Base-by-base conservation (phyloP, 106 monocot species). In the Acanthochlamys bracteata region DNA sequence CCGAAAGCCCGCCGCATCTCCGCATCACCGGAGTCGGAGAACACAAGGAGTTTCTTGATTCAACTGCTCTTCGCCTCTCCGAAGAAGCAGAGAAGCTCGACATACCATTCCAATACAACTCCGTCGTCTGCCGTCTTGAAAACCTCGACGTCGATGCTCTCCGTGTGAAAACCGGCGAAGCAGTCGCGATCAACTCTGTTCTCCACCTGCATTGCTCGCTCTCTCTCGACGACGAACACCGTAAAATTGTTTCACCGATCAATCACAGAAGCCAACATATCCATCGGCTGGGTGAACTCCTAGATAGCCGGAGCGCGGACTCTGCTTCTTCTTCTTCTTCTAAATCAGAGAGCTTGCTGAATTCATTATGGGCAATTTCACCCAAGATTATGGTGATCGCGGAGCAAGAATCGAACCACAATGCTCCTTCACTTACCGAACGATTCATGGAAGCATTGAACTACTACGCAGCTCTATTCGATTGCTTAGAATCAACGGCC, bases 381-480 rank as follows among this genome's bases (percentile, higher is more conserved):
- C 94, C 94, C 0, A 90, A 90, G 66, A 70, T 95, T 55, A 61
- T 95, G 79, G 71, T 87, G 40, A 71, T 95, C 12, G 73, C 81
- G 4, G 94, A 95, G 70, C 86, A 86, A 59, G 94, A 95, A 56
- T 75, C 86, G 17, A 86, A 74, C 78, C 89, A 90, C 72, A 95
- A 90, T 42, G 73, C 72, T 2, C 22, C 71, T 7, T 25, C 70
- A 0, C 53, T 95, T 40, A 46, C n/a, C 16, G 90, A 87, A 61
- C 56, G 94, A 46, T 95, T 95, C 74, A 70, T 69, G 52, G 94
- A 95, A 66, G 86, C 94, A 13, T 60, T 95, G 25, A 73, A 95
- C 82, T 95, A 78, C 82, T 95, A 95, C 75, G 84, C 94, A 4
- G 76, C 90, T 24, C n/a, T 90, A 72, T 95, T 95, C 62, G 94